phyloP scores from a whole-genome alignment of 2,329 filamentous ascomycete genomes.

The Calonectria henricotiae region DNA sequence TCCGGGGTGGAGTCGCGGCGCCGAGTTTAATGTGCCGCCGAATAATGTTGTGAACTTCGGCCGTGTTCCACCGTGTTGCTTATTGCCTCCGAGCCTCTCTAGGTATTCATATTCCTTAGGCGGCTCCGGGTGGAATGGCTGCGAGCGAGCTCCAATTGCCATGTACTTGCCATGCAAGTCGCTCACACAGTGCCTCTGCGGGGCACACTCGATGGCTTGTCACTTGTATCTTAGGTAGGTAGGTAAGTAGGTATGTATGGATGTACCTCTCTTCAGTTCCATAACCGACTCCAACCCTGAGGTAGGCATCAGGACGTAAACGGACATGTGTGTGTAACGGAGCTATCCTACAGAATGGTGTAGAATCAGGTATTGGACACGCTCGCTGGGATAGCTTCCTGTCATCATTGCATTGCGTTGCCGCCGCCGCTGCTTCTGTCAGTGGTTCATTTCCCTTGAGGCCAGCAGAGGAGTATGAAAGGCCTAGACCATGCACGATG shows the following conservation, averaged over 20 bases:
- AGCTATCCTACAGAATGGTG: conserved; percentile 2
- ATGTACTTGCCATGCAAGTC: conserved; percentile 3
- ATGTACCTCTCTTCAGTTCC: neutral
- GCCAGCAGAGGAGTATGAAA: conserved; percentile 26
- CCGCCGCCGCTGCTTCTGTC: conserved; percentile 32
- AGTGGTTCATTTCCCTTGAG: conserved; percentile 19
- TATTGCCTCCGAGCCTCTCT: neutral
- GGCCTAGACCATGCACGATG: conserved; percentile 30
- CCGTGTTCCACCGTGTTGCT: neutral
- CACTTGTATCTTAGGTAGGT: neutral
- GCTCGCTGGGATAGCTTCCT: neutral
- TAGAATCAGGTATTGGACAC: conserved; percentile 14
- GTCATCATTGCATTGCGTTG: conserved; percentile 16
- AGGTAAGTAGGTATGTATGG: too few relatives aligned
- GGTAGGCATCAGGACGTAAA: conserved; percentile 13
- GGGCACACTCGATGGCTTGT: conserved; percentile 15
- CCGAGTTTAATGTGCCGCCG: conserved; percentile 6
- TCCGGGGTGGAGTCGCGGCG: conserved; percentile 22
- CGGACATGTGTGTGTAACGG: conserved; percentile 24
- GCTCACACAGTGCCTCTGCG: conserved; percentile 8
- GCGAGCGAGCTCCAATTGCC: neutral
- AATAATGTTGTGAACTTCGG: neutral
- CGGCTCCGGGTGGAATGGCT: conserved; percentile 1
- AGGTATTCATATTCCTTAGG: neutral
- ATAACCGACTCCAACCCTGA: neutral